Percentiles rank a stretch among this genome's conserved stretches.
phyloP scores from a whole-genome alignment of 129 eudicot genomes.

The Pulicaria dysenterica region DNA sequence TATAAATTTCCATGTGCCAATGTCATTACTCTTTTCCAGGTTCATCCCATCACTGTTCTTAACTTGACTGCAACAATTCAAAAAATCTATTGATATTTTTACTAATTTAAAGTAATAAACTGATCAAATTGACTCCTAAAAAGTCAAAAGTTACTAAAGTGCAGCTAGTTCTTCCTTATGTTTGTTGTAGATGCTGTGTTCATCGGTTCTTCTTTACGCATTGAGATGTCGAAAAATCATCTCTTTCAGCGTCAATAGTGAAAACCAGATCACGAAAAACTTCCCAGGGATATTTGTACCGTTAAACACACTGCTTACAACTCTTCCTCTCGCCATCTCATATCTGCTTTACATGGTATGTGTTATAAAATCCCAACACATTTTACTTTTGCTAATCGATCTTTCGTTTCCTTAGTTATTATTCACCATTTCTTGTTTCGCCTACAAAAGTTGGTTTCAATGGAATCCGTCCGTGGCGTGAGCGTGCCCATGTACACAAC shows the following conservation, averaged over 20 bases:
- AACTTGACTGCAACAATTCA: neutral
- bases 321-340: slow-evolving; percentile 50
- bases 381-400: neutral
- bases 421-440: neutral
- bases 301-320: slow-evolving; percentile 32
- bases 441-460: slow-evolving; percentile 45
- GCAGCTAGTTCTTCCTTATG: neutral
- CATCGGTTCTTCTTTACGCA: slow-evolving; percentile 45
- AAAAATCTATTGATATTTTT: no score
- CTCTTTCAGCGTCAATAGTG: slow-evolving; percentile 37
- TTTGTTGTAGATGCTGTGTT: slow-evolving; percentile 48
- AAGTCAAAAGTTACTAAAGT: neutral
- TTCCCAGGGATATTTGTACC: slow-evolving; percentile 32
- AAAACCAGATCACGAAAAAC: slow-evolving; percentile 26
- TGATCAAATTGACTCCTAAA: neutral
- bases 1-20: slow-evolving; percentile 72
- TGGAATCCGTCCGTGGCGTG: slow-evolving; percentile 59
- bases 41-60: slow-evolving; percentile 14
- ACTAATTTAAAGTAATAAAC: neutral
- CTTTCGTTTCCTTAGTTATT: neutral
- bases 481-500: slow-evolving; percentile 69
- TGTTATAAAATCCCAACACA: neutral
- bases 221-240: slow-evolving; percentile 42
- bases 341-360: slow-evolving; percentile 58
- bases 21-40: slow-evolving; percentile 85